These are phyloP conservation scores for Pseudogymnoascus sp. DNA, from an alignment of 2,329 filamentous ascomycete species.

Conservation along the genomic window DNA sequence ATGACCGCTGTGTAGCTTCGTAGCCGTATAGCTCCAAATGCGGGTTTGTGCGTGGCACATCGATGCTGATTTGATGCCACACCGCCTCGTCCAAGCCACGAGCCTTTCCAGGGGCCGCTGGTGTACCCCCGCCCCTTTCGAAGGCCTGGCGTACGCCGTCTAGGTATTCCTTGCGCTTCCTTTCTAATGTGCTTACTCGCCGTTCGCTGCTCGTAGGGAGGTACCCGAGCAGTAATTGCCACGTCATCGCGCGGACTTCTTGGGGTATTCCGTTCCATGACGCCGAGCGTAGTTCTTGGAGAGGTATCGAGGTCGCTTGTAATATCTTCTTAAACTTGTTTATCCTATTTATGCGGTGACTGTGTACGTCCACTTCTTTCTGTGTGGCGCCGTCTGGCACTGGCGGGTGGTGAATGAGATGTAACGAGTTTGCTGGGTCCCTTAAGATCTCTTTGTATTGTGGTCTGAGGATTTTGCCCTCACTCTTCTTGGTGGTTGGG, in stretches of 20 bases:
- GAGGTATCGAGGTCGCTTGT: slow-evolving; percentile 81
- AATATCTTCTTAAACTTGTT: slow-evolving; percentile 98
- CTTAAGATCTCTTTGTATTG: slow-evolving; percentile 95
- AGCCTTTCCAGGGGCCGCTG: slow-evolving; percentile 38
- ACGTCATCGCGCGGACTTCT: slow-evolving; percentile 97
- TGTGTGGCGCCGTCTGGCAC: slow-evolving; percentile 65
- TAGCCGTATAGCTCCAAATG: slow-evolving; percentile 93
- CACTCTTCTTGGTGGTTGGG: slow-evolving; percentile 78
- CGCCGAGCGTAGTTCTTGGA: slow-evolving; percentile 74
- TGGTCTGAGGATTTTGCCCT: slow-evolving; percentile 91
- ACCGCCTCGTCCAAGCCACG: slow-evolving; percentile 88
- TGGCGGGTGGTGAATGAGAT: slow-evolving; percentile 83
- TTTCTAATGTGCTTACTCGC: slow-evolving; percentile 79
- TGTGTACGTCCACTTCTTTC: slow-evolving; percentile 81
- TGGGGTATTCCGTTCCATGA: slow-evolving; percentile 94
- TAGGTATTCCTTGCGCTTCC: slow-evolving; percentile 93
- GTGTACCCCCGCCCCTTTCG: slow-evolving; percentile 55
- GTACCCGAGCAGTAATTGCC: slow-evolving; percentile 92
- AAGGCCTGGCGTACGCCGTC: slow-evolving; percentile 77
- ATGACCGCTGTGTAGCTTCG: slow-evolving; percentile 86
- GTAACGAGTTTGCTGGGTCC: slow-evolving; percentile 86
- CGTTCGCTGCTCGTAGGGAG: slow-evolving; percentile 94
- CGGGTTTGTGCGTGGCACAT: slow-evolving; percentile 91
- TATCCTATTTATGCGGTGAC: slow-evolving; percentile 82
- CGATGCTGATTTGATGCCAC: slow-evolving; percentile 99